Base-by-base conservation (phyloP, 352 stramenopile genomes). In the Phytophthora ramorum region DNA sequence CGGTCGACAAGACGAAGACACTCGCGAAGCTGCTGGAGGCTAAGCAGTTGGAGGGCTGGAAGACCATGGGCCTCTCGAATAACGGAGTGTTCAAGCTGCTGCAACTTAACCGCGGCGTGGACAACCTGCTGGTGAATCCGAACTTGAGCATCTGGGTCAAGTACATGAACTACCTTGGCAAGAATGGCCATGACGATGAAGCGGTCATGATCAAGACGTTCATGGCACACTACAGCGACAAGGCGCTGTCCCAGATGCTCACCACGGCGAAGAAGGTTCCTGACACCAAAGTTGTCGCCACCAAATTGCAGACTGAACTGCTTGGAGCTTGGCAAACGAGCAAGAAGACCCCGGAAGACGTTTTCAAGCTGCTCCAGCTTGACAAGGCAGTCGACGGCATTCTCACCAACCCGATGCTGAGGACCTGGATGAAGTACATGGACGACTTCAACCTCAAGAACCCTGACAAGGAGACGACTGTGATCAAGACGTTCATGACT, bases 321-420 rank as follows among this genome's bases (percentile, higher is more conserved):
- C 26, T 32, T 32, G 26, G 22, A 32, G 26, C 26, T 32, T 32
- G 26, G 26, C 26, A 32, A 4, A 32, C 26, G 26, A 32, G 26
- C 26, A 32, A 32, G 26, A 32, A 32, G 7, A 38, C 13, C 13
- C 34, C 26, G 5, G 46, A 28, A 9, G 26, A 26, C n/a, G 46
- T 53, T 12, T 53, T 40, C 26, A 53, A 53, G 46, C 26, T 53
- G 46, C 14, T 53, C 16, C 4, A 3, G 8, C 46, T 53, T 2
- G 26, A 53, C 26, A 26, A 53, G 24, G 46, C 46, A 40, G 16
- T 10, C 26, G 26, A 32, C 7, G 26, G 7, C 7, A 32, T 32
- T 8, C 26, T 32, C 26, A 32, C 26, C 26, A 32, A 32, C 26
- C 26, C 26, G 4, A 32, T 32, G 26, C 26, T 32, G 26, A 32